These are phyloP conservation scores for Papilionanthe hybrid DNA, from an alignment of 116 monocot genomes.

Conservation along the genomic window DNA sequence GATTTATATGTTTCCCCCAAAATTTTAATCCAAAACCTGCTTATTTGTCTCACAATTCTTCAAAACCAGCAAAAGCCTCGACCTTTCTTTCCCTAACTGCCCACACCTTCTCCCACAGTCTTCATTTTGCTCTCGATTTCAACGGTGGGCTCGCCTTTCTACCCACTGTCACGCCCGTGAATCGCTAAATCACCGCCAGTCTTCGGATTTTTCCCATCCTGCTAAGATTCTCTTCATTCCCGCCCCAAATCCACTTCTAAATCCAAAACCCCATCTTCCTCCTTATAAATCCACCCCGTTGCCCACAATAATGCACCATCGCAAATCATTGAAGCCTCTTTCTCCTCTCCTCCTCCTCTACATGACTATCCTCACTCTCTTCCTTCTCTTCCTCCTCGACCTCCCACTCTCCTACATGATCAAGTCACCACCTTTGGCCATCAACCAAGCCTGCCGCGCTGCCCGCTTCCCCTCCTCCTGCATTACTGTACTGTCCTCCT, in stretches of 20 bases:
- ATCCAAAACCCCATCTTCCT: background rate
- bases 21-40: too few relatives aligned
- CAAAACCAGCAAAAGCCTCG: too few relatives aligned
- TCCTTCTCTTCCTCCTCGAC: conserved; percentile 1
- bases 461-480: conserved; percentile 31
- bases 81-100: too few relatives aligned
- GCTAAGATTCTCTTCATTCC: background rate
- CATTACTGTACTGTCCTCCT: conserved; percentile 20
- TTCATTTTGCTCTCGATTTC: background rate
- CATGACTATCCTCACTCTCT: conserved; percentile 18
- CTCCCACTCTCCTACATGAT: background rate
- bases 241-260: background rate
- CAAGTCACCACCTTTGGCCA: background rate
- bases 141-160: background rate
- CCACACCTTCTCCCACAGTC: too few relatives aligned
- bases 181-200: background rate
- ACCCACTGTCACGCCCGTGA: conserved; percentile 9
- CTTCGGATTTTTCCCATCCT: background rate
- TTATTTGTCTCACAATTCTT: too few relatives aligned
- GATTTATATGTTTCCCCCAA: too few relatives aligned
- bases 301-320: conserved; percentile 6
- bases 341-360: conserved; percentile 22
- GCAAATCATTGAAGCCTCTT: background rate
- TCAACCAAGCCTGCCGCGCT: conserved; percentile 30
- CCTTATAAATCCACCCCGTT: background rate